A percentile compares a stretch with the other conserved stretches of the same genome.
Conservation (phyloP, 768 basidiomycete genomes). For the Mycena galopus region DNA sequence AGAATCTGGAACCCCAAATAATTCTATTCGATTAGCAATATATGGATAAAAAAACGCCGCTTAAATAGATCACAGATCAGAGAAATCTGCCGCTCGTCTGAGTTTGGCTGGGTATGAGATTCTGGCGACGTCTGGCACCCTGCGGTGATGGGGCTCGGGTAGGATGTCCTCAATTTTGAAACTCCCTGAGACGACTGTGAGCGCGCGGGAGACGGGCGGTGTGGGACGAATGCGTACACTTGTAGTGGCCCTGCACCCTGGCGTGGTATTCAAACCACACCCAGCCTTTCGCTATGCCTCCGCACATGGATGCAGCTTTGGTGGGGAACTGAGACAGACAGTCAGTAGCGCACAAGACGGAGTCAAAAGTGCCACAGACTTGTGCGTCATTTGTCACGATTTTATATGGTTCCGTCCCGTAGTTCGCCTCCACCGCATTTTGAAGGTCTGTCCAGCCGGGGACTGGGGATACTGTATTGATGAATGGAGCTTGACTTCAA, state of each 20-base stretch:
- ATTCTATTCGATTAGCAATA: constrained; percentile 23
- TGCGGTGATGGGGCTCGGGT: constrained; percentile 22
- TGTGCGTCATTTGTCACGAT: constrained; percentile 34
- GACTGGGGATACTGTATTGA: constrained; percentile 8
- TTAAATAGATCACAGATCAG: constrained; percentile 30
- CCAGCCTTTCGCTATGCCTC: constrained; percentile 35
- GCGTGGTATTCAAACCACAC: constrained; percentile 39
- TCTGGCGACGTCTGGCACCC: constrained; percentile 24
- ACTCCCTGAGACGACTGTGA: constrained; percentile 29
- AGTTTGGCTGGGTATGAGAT: constrained; percentile 33
- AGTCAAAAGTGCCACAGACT: constrained; percentile 6
- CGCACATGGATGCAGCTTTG: constrained; percentile 31
- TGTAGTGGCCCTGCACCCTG: constrained; percentile 34
- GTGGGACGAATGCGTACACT: constrained; percentile 17
- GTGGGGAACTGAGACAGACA: constrained; percentile 24
- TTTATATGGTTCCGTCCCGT: constrained; percentile 33
- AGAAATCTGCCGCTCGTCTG: constrained; percentile 32
- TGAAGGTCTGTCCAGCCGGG: constrained; percentile 32
- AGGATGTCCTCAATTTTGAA: constrained; percentile 35
- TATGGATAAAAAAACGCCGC: background rate
- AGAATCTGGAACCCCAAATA: constrained; percentile 10
- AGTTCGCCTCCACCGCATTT: constrained; percentile 25
- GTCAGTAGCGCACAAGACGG: background rate
- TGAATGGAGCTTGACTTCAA: background rate
- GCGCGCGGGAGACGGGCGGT: constrained; percentile 8